Base-by-base conservation (phyloP, 2,329 filamentous ascomycete species). In the Pyricularia sp. region DNA sequence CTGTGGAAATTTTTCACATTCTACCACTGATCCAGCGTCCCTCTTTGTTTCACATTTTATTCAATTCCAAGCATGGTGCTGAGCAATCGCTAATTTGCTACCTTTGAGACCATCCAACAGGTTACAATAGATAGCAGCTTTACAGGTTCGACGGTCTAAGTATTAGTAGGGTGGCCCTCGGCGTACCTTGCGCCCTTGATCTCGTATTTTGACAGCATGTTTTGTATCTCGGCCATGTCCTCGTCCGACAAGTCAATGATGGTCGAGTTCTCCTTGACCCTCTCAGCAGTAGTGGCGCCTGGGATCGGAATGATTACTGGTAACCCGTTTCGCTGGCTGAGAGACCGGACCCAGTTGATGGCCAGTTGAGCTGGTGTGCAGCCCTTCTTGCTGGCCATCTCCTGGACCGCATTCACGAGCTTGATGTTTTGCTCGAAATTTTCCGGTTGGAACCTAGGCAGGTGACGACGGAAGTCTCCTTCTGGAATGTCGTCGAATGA, bases 351-450 rank as follows among this genome's bases (percentile, higher is more conserved):
- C 84, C 85, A 88, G 26, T 79, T 81, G 20, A 88, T 74, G 6
- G 84, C 85, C 31, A 88, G 76, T 75, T 88, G 85, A 4, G 79
- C 80, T 7, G 81, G 73, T 2, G 84, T 85, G 68, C 77, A 79
- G 2, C 77, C 77, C 74, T 86, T 86, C 71, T 78, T 77, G 70
- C 77, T 71, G 1, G 85, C 84, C 42, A 87, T 71, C 42, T 78
- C 76, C 71, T 83, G 74, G 2, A 88, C 69, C 59, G 81, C 77
- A 5, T 79, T 71, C 4, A 86, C 83, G 6, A 88, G 77, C 70
- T 83, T 74, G 9, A 87, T 65, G 72, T 87, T 88, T 71, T 80
- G 80, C n/a, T 79, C 76, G 71, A 87, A 86, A 70, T 81, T 82
- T 50, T 82, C 84, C 0, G 78, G 77, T 61, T 80, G 78, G 73